Evolutionary conservation across 768 basidiomycete species (phyloP).

Genomic region (Kwoniella bestiolae): DNA sequence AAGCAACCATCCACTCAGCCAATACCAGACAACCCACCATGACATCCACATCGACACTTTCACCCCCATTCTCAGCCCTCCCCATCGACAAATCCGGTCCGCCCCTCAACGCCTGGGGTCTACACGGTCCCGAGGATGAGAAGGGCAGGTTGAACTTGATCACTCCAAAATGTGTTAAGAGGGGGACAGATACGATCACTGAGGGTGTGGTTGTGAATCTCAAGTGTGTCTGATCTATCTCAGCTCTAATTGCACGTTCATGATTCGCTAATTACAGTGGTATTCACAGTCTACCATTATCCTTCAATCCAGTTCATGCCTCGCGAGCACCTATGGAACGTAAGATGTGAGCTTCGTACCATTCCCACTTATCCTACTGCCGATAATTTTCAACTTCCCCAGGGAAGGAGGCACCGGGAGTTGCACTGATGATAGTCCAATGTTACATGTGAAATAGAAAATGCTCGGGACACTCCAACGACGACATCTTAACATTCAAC

Average conservation of each 20-base stretch:
- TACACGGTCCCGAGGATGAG: conserved; percentile 28
- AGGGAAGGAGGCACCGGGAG: background rate
- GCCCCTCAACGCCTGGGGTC: conserved; percentile 39
- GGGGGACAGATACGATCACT: conserved; percentile 28
- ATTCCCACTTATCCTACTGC: background rate
- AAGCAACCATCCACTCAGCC: background rate
- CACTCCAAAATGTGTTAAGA: conserved; percentile 28
- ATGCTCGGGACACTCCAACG: conserved; percentile 20
- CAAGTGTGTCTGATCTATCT: conserved; percentile 24
- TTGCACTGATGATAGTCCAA: background rate
- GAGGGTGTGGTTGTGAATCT: conserved; percentile 35
- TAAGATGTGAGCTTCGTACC: background rate
- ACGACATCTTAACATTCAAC: conserved; percentile 20
- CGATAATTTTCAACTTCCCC: background rate
- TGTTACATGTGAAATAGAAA: background rate
- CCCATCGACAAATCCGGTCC: conserved; percentile 27
- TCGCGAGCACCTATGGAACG: background rate
- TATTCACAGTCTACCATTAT: conserved; percentile 15
- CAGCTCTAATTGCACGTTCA: no score
- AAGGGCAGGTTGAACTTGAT: conserved; percentile 37
- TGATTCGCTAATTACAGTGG: background rate
- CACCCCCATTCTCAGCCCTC: conserved; percentile 10
- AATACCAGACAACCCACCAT: background rate
- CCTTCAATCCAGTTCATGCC: conserved; percentile 2
- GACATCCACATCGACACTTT: background rate